Base-by-base conservation (phyloP, 225 moss, liverwort and hornwort species). In the Sphagnum tenellum region DNA sequence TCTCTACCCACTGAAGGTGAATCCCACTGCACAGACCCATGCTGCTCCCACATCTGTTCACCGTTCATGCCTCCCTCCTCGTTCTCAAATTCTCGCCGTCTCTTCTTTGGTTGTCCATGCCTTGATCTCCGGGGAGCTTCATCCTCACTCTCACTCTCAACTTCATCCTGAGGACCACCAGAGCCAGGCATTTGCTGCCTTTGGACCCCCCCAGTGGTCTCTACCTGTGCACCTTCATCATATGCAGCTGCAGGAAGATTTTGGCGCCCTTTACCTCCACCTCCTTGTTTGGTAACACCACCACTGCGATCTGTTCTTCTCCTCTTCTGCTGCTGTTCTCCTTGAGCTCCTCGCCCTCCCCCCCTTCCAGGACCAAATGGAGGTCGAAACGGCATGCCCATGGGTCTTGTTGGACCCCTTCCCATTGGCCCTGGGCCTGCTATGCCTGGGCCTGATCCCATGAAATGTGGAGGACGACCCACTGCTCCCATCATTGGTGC, bases 81-180 rank as follows among this genome's bases (percentile, higher is more conserved):
- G 51, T 86, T 86, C 55, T 98, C 93, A 78, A 77, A 81, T 12
- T 90, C 93, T 71, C 87, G 89, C 68, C 90, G 82, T 75, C 87
- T 86, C 79, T 98, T 98, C 78, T 84, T 89, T 58, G 83, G 89
- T 72, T 90, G 93, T 51, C 93, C 93, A 66, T 98, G 90, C 81
- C 98, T 89, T 29, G 98, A 98, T 64, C 98, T 82, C 67, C 98
- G 81, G 59, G 98, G 98, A 46, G 98, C 98, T 76, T 98, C 93
- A 73, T 98, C 98, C 74, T 98, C 98, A 48, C 98, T 99, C 75
- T 99, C 98, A 78, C 98, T 99, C 48, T 93, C 98, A 70, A 87
- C 92, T 46, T 93, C 96, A 59, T 93, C 93, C 6, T 9, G 7
- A 46, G 79, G 82, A 50, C 77, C 80, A 59, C 90, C 90, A 66